phyloP scores from a whole-genome alignment of 169 alveolate genomes.

The Plasmodium adleri region DNA sequence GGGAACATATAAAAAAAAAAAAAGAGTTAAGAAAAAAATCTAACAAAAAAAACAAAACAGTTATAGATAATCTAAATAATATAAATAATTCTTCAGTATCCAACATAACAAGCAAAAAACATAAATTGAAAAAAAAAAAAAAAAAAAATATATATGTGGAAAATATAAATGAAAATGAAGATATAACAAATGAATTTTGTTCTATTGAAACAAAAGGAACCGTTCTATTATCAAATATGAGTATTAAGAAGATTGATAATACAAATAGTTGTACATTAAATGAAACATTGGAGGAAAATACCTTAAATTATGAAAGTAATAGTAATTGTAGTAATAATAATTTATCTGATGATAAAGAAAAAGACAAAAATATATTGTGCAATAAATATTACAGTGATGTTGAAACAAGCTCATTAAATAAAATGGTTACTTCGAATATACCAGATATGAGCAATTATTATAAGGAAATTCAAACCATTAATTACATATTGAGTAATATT shows the following conservation, averaged over 20 bases:
- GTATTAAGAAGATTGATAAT: too few species aligned
- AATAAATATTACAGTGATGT: neutral
- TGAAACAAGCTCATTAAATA: neutral
- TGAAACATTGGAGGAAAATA: neutral
- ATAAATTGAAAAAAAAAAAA: too few species aligned
- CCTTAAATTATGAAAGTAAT: neutral
- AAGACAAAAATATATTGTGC: neutral
- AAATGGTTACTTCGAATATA: neutral
- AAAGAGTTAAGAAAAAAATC: too few species aligned
- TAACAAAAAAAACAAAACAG: neutral
- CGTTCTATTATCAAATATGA: too few species aligned
- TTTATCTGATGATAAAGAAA: neutral
- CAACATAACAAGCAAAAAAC: too few species aligned
- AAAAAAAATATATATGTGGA: too few species aligned
- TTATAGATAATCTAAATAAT: neutral
- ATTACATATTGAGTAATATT: constrained; percentile 27
- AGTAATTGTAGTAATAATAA: neutral
- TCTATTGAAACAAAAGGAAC: too few species aligned
- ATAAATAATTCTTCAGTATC: too few species aligned
- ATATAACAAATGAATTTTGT: too few species aligned
- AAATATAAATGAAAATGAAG: too few species aligned
- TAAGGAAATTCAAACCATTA: constrained; percentile 30
- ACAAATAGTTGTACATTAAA: neutral
- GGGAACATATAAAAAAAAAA: too few species aligned
- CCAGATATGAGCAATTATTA: constrained; percentile 13